Conservation (phyloP, 2,329 filamentous ascomycete species). For the Acephala macrosclerotiorum region DNA sequence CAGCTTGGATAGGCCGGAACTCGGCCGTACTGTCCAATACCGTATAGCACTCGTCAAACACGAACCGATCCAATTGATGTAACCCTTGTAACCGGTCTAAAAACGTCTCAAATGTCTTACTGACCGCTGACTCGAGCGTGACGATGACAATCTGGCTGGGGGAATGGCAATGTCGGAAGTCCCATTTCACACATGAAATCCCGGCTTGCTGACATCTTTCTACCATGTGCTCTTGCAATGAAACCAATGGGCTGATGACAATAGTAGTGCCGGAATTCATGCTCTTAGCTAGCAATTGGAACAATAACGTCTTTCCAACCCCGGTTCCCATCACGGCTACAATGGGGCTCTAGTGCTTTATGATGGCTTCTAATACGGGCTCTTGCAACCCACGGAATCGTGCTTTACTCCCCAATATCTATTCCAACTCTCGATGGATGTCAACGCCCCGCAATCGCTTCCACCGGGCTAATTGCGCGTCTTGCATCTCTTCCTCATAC, state of each 20-base stretch:
- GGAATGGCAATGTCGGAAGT: constrained; percentile 4
- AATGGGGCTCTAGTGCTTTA: constrained; percentile 25
- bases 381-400: constrained; percentile 24
- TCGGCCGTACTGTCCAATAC: constrained; percentile 13
- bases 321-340: constrained; percentile 18
- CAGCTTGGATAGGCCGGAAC: constrained; percentile 1
- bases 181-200: not conserved
- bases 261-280: constrained; percentile 14
- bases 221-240: constrained; percentile 17
- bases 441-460: constrained; percentile 21
- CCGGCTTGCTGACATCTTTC: constrained; percentile 14
- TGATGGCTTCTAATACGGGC: constrained; percentile 22
- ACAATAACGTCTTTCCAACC: constrained; percentile 19
- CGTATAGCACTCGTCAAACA: constrained; percentile 12
- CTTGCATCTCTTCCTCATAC: constrained; percentile 22
- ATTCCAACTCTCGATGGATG: constrained; percentile 19
- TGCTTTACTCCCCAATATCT: constrained; percentile 19
- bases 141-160: constrained; percentile 9
- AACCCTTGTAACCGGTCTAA: constrained; percentile 16
- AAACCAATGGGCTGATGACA: constrained; percentile 19
- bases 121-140: constrained; percentile 6
- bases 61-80: constrained; percentile 14
- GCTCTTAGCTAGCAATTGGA: constrained; percentile 15
- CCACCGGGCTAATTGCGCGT: constrained; percentile 18
- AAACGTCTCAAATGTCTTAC: constrained; percentile 15